Evolutionary conservation across 1,284 basidiomycete genomes (phyloP).

Genomic region (Microbotryum lychnidis-dioicae): DNA sequence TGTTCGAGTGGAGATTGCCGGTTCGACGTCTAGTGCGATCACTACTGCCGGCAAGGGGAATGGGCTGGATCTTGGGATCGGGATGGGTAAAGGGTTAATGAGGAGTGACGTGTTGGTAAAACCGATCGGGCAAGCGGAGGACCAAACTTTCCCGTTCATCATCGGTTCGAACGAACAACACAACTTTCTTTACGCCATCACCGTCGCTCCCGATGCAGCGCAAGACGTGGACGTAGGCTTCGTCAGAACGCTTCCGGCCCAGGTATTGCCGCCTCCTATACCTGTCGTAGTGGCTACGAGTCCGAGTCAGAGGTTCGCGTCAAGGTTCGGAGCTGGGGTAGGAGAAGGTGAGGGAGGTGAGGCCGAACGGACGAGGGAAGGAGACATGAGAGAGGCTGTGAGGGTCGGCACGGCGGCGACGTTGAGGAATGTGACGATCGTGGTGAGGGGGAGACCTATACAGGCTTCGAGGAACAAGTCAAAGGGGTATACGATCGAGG

Average conservation of each 20-base stretch:
- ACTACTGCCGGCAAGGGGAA: no score
- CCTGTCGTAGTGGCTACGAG: constrained; percentile 17
- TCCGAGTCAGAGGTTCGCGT: constrained; percentile 17
- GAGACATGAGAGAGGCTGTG: constrained; percentile 29
- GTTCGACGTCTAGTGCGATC: neutral
- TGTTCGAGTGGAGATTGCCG: constrained; percentile 11
- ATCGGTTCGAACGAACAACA: constrained; percentile 66
- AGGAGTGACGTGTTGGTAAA: constrained; percentile 17
- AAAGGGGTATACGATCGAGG: neutral
- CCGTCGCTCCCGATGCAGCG: constrained; percentile 44
- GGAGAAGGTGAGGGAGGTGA: neutral
- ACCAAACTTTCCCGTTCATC: constrained; percentile 54
- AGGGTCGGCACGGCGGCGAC: constrained; percentile 9
- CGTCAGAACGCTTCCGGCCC: constrained; percentile 14
- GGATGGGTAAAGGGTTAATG: neutral
- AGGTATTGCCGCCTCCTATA: neutral
- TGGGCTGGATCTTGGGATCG: no score
- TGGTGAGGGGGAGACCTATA: constrained; percentile 63
- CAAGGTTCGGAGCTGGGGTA: constrained; percentile 6
- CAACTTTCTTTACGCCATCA: constrained; percentile 76
- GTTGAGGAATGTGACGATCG: constrained; percentile 63
- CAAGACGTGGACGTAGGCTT: constrained; percentile 17
- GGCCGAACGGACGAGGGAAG: constrained; percentile 5
- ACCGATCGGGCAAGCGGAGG: neutral
- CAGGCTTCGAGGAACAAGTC: constrained; percentile 8